phyloP scores from a whole-genome alignment of 2,329 filamentous ascomycete species.

The Drechslerella dactyloides region DNA sequence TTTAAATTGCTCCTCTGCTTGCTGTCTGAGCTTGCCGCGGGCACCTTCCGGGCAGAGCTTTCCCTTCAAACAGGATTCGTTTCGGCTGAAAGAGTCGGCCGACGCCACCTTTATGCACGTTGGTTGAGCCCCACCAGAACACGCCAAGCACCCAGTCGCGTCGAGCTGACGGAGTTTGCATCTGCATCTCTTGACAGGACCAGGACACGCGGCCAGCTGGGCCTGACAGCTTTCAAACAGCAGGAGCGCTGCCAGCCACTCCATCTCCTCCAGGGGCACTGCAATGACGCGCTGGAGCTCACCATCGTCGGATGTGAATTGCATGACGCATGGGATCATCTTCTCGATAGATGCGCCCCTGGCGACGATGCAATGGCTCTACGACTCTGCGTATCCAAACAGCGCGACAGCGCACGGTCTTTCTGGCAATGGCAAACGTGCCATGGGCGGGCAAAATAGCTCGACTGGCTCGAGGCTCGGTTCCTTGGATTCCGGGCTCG shows the following conservation, averaged over 20 bases:
- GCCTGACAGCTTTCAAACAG: neutral
- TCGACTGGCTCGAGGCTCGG: constrained; percentile 27
- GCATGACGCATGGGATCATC: neutral
- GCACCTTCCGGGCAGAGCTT: neutral
- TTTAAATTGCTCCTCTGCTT: neutral
- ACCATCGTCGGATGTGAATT: neutral
- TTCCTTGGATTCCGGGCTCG: constrained; percentile 41
- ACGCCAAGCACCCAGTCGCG: neutral
- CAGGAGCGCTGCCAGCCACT: neutral
- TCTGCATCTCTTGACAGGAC: neutral
- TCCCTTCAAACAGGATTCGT: neutral
- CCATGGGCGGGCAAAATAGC: constrained; percentile 1
- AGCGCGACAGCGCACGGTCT: neutral
- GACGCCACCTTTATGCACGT: neutral
- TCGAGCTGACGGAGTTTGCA: neutral
- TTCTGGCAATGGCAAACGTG: neutral
- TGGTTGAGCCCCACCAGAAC: constrained; percentile 1
- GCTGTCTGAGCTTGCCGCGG: neutral
- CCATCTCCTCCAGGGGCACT: neutral
- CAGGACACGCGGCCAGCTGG: neutral
- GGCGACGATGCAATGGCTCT: too few species aligned
- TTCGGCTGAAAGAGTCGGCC: neutral
- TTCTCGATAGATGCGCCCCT: too few species aligned
- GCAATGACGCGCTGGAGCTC: neutral
- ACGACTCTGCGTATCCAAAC: too few species aligned